Evolutionary conservation across 164 flowering plant species (phyloP), one percentile per base, ranked within the genome.

Genomic region (Protea cynaroides): DNA sequence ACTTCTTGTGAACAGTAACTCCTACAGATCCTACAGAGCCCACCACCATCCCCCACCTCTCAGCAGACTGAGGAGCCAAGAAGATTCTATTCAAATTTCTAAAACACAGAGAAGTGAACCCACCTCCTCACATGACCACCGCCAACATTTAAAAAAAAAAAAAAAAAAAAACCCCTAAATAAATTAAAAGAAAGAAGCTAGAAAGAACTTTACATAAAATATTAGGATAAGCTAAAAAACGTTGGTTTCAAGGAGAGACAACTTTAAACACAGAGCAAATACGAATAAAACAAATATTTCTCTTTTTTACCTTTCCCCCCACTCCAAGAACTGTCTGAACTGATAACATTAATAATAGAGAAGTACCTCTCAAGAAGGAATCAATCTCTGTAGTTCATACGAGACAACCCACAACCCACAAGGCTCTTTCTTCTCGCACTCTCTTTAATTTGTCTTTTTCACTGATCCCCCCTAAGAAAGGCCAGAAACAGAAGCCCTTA

Each of bases 31-130:
- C 51, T 58, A 51, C 61, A 64, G 51, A 69, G 44, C 34, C 73
- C 73, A 56, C 47, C 68, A 52, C 51, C 52, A 21, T 18, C 54
- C 67, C 54, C 66, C 59, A 59, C 40, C 58, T 55, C 61, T 44
- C 63, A 50, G 60, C n/a, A n/a, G 61, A 70, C 34, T 65, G 74
- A 66, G 47, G 67, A 72, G 72, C 69, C 76, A 84, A 76, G 90
- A 88, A 88, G 89, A 88, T 88, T 88, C 88, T 88, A 85, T 88
- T 86, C 95, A 67, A 80, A 77, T 78, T 78, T 84, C 76, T 73
- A 80, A 74, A 81, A 65, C 58, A 55, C 70, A 59, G 78, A 62
- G 78, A 71, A 66, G 73, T 73, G 80, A 76, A 61, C 75, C 58
- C 36, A 47, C 62, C 58, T 50, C 47, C 71, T 77, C 89, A 83